A percentile compares a stretch with the other conserved stretches of the same genome.
phyloP scores from a whole-genome alignment of 169 alveolate species.

The Amoebophrya sp. region DNA sequence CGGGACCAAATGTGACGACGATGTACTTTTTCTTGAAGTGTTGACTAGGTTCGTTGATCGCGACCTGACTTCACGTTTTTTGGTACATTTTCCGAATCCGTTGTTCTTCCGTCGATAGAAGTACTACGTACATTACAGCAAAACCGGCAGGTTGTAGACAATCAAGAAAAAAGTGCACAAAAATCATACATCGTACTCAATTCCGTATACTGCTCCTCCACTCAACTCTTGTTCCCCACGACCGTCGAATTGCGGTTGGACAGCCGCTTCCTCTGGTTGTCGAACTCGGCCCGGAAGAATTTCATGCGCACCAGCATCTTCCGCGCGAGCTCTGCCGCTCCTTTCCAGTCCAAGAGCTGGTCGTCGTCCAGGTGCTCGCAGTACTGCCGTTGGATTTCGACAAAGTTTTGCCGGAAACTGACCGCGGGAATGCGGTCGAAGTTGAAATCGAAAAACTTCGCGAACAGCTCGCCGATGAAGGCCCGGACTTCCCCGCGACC shows the following conservation, averaged over 20 bases:
- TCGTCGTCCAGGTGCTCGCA: constrained; percentile 9
- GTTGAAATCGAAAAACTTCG: background rate
- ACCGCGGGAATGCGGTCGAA: constrained; percentile 3
- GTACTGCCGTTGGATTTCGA: constrained; percentile 12
- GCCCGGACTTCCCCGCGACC: background rate
- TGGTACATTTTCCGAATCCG: too few relatives aligned
- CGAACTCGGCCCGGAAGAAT: background rate
- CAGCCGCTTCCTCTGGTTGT: background rate
- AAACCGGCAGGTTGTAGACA: too few relatives aligned
- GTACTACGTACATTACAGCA: too few relatives aligned
- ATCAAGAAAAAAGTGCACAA: too few relatives aligned
- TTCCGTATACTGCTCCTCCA: too few relatives aligned
- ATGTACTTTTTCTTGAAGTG: too few relatives aligned
- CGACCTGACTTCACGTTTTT: too few relatives aligned
- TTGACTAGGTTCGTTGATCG: too few relatives aligned
- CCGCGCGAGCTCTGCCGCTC: background rate
- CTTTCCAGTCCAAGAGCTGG: background rate
- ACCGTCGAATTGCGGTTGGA: background rate
- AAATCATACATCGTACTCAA: too few relatives aligned
- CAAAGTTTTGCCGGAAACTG: background rate
- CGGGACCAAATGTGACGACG: too few relatives aligned
- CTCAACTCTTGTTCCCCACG: too few relatives aligned
- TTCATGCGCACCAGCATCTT: background rate
- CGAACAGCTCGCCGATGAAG: background rate
- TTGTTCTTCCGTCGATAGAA: too few relatives aligned